Conservation (phyloP, 768 basidiomycete species). For the Trametopsis cervina region DNA sequence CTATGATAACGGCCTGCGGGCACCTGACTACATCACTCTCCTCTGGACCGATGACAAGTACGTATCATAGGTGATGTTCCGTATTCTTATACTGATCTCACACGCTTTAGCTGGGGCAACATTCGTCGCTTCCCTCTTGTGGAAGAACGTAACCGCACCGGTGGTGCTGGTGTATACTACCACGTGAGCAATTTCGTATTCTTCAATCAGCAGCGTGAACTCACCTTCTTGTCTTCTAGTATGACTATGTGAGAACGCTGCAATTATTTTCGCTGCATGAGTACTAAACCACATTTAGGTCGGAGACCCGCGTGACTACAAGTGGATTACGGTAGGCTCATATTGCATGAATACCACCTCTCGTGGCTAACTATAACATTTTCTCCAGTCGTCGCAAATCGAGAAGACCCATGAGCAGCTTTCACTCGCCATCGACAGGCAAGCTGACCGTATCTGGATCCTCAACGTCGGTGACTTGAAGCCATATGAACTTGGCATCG, state of each 20-base stretch:
- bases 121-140: conserved; percentile 52
- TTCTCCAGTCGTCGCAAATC: conserved; percentile 41
- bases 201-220: background rate
- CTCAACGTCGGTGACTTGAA: conserved; percentile 75
- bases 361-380: background rate
- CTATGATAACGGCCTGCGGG: conserved; percentile 55
- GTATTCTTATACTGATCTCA: background rate
- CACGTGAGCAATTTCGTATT: conserved; percentile 14
- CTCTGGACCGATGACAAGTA: conserved; percentile 73
- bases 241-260: conserved; percentile 50
- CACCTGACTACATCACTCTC: conserved; percentile 57
- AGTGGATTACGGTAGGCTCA: conserved; percentile 54
- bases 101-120: conserved; percentile 51
- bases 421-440: conserved; percentile 53
- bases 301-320: conserved; percentile 59
- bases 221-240: no score
- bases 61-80: background rate
- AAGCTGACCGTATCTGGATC: conserved; percentile 58
- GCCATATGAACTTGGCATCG: conserved; percentile 63
- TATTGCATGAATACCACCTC: background rate
- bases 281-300: no score
- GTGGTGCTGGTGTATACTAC: conserved; percentile 65
- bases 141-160: conserved; percentile 51
- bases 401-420: conserved; percentile 64
- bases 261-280: conserved; percentile 4